These are phyloP conservation scores for Suhomyces bolitotheri DNA, from an alignment of 1,139 yeast species.

Conservation along the genomic window DNA sequence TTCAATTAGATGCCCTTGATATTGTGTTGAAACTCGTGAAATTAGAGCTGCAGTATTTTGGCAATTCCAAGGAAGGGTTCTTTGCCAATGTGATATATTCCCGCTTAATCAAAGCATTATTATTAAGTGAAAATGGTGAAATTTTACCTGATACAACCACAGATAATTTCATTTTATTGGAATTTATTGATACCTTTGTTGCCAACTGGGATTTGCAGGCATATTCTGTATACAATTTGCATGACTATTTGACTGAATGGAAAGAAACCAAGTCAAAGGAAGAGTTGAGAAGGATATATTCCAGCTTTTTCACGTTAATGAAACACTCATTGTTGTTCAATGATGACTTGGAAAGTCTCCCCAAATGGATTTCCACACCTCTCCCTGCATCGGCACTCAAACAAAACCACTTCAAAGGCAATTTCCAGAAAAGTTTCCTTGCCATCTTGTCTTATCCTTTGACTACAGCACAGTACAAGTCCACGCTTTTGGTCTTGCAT, in stretches of 20 bases:
- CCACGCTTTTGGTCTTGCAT: constrained; percentile 69
- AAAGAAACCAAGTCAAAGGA: constrained; percentile 19
- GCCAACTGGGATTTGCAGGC: constrained; percentile 67
- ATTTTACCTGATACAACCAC: constrained; percentile 47
- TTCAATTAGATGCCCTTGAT: constrained; percentile 65
- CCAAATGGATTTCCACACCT: constrained; percentile 35
- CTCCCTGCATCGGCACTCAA: constrained; percentile 60
- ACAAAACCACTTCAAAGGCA: constrained; percentile 56
- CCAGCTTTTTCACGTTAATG: constrained; percentile 43
- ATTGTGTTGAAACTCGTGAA: constrained; percentile 61
- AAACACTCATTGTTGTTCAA: constrained; percentile 30
- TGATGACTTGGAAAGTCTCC: constrained; percentile 32
- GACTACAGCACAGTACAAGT: constrained; percentile 63
- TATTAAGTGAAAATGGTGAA: constrained; percentile 41
- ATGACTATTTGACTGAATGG: constrained; percentile 24
- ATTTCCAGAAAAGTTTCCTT: constrained; percentile 72
- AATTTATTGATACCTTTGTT: constrained; percentile 56
- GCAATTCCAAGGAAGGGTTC: constrained; percentile 48
- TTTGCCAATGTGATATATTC: constrained; percentile 64
- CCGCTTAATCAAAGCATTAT: constrained; percentile 46
- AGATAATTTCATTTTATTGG: constrained; percentile 56
- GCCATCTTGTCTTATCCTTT: constrained; percentile 51
- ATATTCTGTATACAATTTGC: constrained; percentile 53
- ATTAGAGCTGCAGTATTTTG: constrained; percentile 57
- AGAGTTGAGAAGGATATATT: constrained; percentile 29